phyloP scores from a whole-genome alignment of 305 asterid species.

The Fraxinus velutina region DNA sequence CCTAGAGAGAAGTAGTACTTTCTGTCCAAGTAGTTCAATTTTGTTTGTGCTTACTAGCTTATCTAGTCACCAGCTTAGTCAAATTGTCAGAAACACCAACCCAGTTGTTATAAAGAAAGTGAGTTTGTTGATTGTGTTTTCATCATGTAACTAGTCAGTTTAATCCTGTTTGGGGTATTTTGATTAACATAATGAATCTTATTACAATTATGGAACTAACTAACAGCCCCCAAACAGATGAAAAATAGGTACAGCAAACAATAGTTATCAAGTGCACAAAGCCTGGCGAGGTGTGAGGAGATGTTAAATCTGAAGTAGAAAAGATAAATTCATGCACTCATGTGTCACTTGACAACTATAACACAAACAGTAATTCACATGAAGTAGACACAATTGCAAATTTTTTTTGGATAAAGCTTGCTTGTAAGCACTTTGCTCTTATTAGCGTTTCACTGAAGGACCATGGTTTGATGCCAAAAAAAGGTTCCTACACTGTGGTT shows the following conservation, averaged over 20 bases:
- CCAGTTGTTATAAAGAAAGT: background rate
- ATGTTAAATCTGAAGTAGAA: background rate
- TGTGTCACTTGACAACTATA: background rate
- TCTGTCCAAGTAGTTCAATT: background rate
- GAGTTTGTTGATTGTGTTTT: background rate
- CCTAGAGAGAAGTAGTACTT: background rate
- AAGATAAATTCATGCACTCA: background rate
- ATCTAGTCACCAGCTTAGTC: background rate
- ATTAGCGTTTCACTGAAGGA: background rate
- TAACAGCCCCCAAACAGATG: background rate
- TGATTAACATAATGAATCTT: background rate
- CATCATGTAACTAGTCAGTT: background rate
- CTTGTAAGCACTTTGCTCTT: background rate
- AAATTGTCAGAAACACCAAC: background rate
- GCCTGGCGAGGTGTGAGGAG: background rate
- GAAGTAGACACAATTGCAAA: background rate
- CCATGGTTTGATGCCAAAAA: background rate
- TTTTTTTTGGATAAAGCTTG: background rate
- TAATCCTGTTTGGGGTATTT: background rate
- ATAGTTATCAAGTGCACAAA: background rate
- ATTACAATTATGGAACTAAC: background rate
- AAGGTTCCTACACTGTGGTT: background rate
- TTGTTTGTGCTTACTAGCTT: constrained; percentile 2
- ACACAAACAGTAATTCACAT: background rate
- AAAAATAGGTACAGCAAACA: background rate